These are phyloP conservation scores for Podospora pseudoanserina DNA, from an alignment of 495 filamentous ascomycete genomes.

Conservation along the genomic window DNA sequence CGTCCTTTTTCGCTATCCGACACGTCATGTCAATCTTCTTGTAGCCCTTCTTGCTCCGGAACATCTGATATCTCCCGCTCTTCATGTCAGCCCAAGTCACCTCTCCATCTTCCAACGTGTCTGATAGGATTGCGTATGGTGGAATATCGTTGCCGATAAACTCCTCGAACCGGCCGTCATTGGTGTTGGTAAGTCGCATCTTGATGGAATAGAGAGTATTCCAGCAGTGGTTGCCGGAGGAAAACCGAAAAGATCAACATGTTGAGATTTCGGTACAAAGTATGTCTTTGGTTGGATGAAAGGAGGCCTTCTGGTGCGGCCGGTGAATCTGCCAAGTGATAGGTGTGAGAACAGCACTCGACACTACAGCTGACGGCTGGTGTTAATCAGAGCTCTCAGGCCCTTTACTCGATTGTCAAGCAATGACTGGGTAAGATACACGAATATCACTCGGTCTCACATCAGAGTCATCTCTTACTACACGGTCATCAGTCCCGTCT, in stretches of 20 bases:
- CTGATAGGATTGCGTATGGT: slow-evolving; percentile 21
- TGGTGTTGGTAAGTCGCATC: slow-evolving; percentile 11
- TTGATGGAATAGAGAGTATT: not conserved
- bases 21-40: not conserved
- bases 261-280: not conserved
- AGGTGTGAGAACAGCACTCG: not conserved
- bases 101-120: slow-evolving; percentile 23
- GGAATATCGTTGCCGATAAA: not conserved
- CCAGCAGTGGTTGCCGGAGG: not conserved
- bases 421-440: too few relatives aligned
- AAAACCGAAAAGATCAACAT: not conserved
- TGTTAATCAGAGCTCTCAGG: too few relatives aligned
- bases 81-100: slow-evolving; percentile 10
- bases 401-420: too few relatives aligned
- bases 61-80: not conserved
- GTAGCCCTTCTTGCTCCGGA: slow-evolving; percentile 5
- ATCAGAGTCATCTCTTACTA: too few relatives aligned
- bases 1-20: not conserved
- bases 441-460: too few relatives aligned
- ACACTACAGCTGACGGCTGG: too few relatives aligned
- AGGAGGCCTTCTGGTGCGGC: not conserved
- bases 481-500: too few relatives aligned
- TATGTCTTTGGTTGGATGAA: not conserved
- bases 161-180: not conserved
- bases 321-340: not conserved